Base-by-base conservation (phyloP, 2,329 filamentous ascomycete species). In the Colletotrichum salicis region DNA sequence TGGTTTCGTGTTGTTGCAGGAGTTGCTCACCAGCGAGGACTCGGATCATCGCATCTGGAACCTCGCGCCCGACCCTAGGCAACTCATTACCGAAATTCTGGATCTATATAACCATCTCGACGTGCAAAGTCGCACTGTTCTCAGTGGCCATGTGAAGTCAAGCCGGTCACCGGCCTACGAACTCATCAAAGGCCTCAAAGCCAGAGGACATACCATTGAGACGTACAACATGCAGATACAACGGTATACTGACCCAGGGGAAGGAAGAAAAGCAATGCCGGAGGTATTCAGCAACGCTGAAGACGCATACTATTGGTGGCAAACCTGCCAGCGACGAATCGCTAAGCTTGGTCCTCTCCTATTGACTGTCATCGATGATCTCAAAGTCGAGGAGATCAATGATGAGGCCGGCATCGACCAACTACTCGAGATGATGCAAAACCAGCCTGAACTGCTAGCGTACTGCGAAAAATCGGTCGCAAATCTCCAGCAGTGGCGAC, bases 231-330 rank as follows among this genome's bases (percentile, higher is more conserved):
- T 71, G 70, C 66, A 71, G 55, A 66, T 74, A 10, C 70, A 70
- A 35, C 70, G 71, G 3, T 67, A 66, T 31, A 66, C 67, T 1
- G 70, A 70, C 5, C 67, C 70, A 2, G 70, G 67, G 0, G 70
- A 70, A 8, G 35, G 41, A 24, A 27, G 83, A 5, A 77, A 79
- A 6, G 75, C 80, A 2, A 77, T 83, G 76, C 82, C 82, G 0
- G 64, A 64, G 0, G 65, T 70, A 5, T 84, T 84, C 55, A 59
- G 55, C 7, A 73, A 78, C 5, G 73, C 81, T n/a, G 78, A 80
- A 10, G 81, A 84, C 24, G 80, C 80, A 4, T 76, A 79, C 6
- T 79, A 78, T 2, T 84, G 84, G 71, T 84, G 82, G 82, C 77
- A 74, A 3, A 68, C 83, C 15, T 76, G 82, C 27, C 82, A 84